Evolutionary conservation across 306 rosid species (phyloP).

Genomic region (Fragaria vesca): DNA sequence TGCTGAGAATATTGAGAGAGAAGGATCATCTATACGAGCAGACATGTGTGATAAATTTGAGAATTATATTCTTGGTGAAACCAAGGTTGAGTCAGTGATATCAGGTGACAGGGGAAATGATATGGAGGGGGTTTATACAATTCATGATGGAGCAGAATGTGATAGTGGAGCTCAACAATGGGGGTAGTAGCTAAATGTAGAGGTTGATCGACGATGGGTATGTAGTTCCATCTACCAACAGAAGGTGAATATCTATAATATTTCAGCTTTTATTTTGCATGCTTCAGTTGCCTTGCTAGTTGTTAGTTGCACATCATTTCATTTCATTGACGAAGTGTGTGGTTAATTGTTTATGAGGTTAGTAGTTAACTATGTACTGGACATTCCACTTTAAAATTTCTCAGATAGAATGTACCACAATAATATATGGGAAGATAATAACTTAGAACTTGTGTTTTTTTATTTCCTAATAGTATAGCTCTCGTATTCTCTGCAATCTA

Average conservation of each 20-base stretch:
- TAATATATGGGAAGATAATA: too few relatives aligned
- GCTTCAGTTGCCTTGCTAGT: background rate
- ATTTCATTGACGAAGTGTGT: too few relatives aligned
- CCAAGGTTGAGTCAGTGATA: background rate
- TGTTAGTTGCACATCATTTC: background rate
- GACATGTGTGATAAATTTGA: conserved; percentile 33
- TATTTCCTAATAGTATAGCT: too few relatives aligned
- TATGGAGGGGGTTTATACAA: background rate
- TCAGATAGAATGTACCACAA: too few relatives aligned
- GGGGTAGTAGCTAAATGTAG: background rate
- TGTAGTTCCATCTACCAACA: background rate
- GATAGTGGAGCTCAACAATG: background rate
- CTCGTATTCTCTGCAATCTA: too few relatives aligned
- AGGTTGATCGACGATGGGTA: too few relatives aligned
- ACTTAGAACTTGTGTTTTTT: too few relatives aligned
- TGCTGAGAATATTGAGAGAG: conserved; percentile 35
- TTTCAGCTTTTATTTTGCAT: background rate
- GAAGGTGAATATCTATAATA: background rate
- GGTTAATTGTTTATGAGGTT: too few relatives aligned
- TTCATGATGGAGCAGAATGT: background rate
- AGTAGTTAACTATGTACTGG: too few relatives aligned
- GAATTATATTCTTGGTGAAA: conserved; percentile 29
- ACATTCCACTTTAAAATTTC: too few relatives aligned
- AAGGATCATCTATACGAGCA: conserved; percentile 9
- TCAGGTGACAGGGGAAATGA: background rate